Evolutionary conservation across 2,329 filamentous ascomycete genomes (phyloP), one percentile per base, ranked within the genome.

Genomic region (Hymenoscyphus fructigenus): DNA sequence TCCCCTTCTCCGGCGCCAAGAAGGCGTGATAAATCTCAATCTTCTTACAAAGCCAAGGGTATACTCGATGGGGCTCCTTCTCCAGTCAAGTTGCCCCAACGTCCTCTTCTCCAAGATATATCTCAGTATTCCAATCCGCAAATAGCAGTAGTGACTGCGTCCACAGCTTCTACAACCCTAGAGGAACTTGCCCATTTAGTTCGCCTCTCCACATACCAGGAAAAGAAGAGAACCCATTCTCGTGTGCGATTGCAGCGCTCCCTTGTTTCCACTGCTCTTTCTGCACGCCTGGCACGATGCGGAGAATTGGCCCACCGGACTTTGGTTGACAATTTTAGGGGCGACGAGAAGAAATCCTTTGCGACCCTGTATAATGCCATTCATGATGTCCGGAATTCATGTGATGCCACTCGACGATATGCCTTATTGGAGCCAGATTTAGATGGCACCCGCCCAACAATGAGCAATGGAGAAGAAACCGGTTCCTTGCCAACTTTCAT

Each of bases 121-220:
- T 89, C 88, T 53, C 81, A 87, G 64, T 91, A 91, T 76, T 83
- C 84, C 57, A 89, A 90, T 74, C 78, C 84, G 15, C 82, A 84
- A 69, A 76, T 89, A 63, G 81, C 65, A 61, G 67, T 67, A 60
- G 71, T 79, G 58, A 77, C 84, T 59, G 82, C 84, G 44, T 85
- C 89, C 67, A 82, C 82, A 60, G 86, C 89, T 57, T 85, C 86
- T 65, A 91, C 89, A 57, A 90, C 88, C 15, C 81, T 94, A 67
- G 87, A 91, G 73, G 90, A 93, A 77, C 85, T 94, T 70, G 90
- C 90, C 60, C 90, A 93, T 76, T 79, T 93, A 72, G 89, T 92
- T 69, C 87, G 90, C 67, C 81, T 93, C 67, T 90, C 90, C 75
- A 90, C 88, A 73, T 92, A 93, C 76, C 91, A 94, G 78, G 89